A percentile compares a stretch with the other conserved stretches of the same genome.
These are phyloP conservation scores for Cymodocea nodosa DNA, from an alignment of 116 monocot species.

Conservation along the genomic window DNA sequence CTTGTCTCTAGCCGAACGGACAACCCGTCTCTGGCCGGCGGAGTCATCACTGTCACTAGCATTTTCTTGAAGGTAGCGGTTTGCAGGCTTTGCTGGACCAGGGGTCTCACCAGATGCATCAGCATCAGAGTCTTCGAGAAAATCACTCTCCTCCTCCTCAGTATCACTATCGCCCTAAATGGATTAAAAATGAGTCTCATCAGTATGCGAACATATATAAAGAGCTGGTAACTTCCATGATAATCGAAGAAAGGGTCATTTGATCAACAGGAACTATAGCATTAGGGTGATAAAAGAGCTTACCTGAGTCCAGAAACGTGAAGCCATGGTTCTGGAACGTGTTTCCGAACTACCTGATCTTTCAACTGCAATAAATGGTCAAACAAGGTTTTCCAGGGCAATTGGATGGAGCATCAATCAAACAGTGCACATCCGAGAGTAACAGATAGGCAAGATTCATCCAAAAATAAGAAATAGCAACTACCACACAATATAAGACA, in stretches of 20 bases:
- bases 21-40: conserved; percentile 37
- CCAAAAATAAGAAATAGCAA: too few species aligned
- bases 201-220: neutral
- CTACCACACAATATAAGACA: too few species aligned
- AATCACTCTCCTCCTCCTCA: conserved; percentile 32
- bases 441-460: too few species aligned
- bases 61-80: conserved; percentile 23
- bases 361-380: too few species aligned
- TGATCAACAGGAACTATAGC: too few species aligned
- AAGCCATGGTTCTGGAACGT: conserved; percentile 35
- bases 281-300: too few species aligned
- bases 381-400: too few species aligned
- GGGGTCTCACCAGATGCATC: neutral
- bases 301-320: conserved; percentile 82
- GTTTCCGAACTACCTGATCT: neutral
- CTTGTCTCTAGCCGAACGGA: conserved; percentile 63
- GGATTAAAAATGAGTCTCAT: neutral
- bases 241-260: too few species aligned
- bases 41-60: conserved; percentile 41
- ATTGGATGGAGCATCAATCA: too few species aligned
- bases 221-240: too few species aligned
- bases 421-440: too few species aligned
- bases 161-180: conserved; percentile 34
- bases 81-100: conserved; percentile 1
- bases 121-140: neutral